Base-by-base conservation (phyloP, 164 flowering plant species). In the Sedum album region DNA sequence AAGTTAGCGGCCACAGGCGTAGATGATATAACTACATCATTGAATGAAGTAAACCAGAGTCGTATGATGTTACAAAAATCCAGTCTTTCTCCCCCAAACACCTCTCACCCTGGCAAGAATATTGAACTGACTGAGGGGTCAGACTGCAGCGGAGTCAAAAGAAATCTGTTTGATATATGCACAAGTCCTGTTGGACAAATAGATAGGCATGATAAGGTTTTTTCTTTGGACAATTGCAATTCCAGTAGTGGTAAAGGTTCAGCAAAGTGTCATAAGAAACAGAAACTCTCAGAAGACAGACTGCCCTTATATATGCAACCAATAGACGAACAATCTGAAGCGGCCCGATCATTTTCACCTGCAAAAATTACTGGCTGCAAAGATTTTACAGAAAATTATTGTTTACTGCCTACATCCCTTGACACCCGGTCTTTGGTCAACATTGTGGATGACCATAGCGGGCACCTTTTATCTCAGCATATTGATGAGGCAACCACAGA, bases 101-200 rank as follows among this genome's bases (percentile, higher is more conserved):
- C 68, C 14, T 73, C 76, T 38, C 67, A 42, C 73, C 72, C 66
- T 69, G 69, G 60, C 31, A 71, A 68, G 41, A 73, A 63, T 55
- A 41, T 33, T 25, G 74, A 61, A 41, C 68, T 55, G 42, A 8
- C 31, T 25, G 61, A 7, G 61, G 31, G 30, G 1, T 26, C 31
- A 55, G 61, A 55, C 30, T 55, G 61, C 0, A n/a, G 31, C 1
- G 3, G 10, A 55, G 31, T 55, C 31, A 10, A 15, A 25, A 26
- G 18, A 55, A 55, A 7, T 23, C 9, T 23, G 15, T 55, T 4
- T 55, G 61, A 55, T 17, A 26, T 21, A 6, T 49, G 25, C 10
- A 21, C 57, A 49, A 49, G 57, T 21, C 57, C 57, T 49, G 57
- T 2, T 49, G 25, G 25, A n/a, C 23, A 25, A 25, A 15, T 11